phyloP scores from a whole-genome alignment of 2,329 filamentous ascomycete species.

The Proliferodiscus dingleyae region DNA sequence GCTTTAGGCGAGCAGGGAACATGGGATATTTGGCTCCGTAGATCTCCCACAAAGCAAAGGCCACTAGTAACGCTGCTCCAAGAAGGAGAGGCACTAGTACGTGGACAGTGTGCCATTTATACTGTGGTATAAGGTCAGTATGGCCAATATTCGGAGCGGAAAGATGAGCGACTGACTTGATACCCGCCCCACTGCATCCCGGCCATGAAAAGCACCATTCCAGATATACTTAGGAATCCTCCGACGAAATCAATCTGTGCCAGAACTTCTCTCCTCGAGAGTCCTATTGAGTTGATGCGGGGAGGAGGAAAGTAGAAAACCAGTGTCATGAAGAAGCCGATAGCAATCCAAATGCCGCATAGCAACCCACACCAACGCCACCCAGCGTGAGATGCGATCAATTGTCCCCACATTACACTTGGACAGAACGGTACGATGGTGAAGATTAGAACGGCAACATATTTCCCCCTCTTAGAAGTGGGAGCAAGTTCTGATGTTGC shows the following conservation, averaged over 20 bases:
- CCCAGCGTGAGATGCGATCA: conserved; percentile 41
- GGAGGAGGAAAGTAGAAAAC: conserved; percentile 51
- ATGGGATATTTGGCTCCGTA: not conserved
- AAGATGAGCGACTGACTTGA: conserved; percentile 8
- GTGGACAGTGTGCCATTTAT: conserved; percentile 12
- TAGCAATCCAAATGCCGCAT: conserved; percentile 46
- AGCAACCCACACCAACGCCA: conserved; percentile 54
- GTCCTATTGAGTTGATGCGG: conserved; percentile 37
- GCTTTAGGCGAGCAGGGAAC: not conserved
- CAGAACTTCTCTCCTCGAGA: conserved; percentile 37
- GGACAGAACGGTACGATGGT: conserved; percentile 59
- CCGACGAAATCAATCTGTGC: conserved; percentile 46
- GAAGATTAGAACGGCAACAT: conserved; percentile 55
- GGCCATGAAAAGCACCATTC: conserved; percentile 46
- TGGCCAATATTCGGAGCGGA: not conserved
- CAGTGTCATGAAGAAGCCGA: conserved; percentile 46
- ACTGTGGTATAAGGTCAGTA: conserved; percentile 14
- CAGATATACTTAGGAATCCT: conserved; percentile 44
- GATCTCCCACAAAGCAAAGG: conserved; percentile 49
- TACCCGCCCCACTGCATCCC: conserved; percentile 54
- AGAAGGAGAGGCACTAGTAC: conserved; percentile 36
- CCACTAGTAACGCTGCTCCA: conserved; percentile 41
- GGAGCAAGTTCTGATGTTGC: conserved; percentile 65
- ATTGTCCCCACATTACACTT: conserved; percentile 54
- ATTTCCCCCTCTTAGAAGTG: conserved; percentile 55